These are phyloP conservation scores for Stemphylium lycopersici DNA, from an alignment of 2,329 filamentous ascomycete species.

Conservation along the genomic window DNA sequence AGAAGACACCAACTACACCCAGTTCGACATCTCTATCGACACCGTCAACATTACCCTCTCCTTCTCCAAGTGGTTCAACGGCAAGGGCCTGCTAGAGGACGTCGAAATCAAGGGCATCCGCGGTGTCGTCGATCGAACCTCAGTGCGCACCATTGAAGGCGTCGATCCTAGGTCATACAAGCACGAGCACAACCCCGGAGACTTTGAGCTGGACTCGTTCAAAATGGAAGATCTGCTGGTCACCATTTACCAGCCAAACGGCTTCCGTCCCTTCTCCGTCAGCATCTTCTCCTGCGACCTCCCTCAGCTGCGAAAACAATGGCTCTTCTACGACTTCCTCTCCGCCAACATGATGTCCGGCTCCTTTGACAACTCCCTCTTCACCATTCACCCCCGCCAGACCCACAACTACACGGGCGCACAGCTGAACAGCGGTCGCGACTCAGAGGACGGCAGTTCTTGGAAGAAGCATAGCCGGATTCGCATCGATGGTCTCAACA, in stretches of 20 bases:
- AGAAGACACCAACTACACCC: slow-evolving; percentile 96
- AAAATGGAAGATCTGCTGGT: slow-evolving; percentile 93
- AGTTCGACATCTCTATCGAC: slow-evolving; percentile 94
- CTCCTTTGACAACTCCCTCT: slow-evolving; percentile 92
- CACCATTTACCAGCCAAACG: slow-evolving; percentile 86
- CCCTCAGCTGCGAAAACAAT: slow-evolving; percentile 90
- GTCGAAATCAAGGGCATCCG: slow-evolving; percentile 94
- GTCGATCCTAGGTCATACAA: slow-evolving; percentile 86
- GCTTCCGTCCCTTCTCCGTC: slow-evolving; percentile 92
- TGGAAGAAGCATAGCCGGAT: slow-evolving; percentile 98
- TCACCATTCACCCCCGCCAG: slow-evolving; percentile 95
- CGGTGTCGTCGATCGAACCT: slow-evolving; percentile 89
- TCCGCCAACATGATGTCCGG: slow-evolving; percentile 96
- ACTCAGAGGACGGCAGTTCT: slow-evolving; percentile 68
- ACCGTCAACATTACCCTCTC: slow-evolving; percentile 96
- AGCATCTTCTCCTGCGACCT: slow-evolving; percentile 97
- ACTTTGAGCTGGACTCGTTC: slow-evolving; percentile 97
- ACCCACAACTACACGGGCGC: slow-evolving; percentile 78
- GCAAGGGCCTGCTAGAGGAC: slow-evolving; percentile 86
- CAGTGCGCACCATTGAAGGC: slow-evolving; percentile 73
- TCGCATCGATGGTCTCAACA: slow-evolving; percentile 89
- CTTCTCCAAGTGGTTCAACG: slow-evolving; percentile 99
- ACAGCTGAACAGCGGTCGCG: slow-evolving; percentile 61
- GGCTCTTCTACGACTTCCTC: slow-evolving; percentile 96
- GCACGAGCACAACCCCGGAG: slow-evolving; percentile 85